Evolutionary conservation across 2,329 filamentous ascomycete species (phyloP).

Genomic region (Lecanoromycetidae sp.): DNA sequence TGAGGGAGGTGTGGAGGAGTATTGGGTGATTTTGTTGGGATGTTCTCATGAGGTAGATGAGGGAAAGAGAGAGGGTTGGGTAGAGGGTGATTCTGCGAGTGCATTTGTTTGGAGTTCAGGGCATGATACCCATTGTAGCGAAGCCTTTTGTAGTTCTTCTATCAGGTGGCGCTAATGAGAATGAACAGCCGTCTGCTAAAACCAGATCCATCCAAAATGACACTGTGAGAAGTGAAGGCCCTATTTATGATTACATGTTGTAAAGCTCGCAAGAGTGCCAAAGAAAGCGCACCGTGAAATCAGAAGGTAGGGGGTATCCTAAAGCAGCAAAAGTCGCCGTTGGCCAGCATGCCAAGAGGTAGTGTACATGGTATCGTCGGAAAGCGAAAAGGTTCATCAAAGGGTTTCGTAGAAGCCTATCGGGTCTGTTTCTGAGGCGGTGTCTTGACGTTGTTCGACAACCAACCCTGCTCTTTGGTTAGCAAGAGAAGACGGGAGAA

Average conservation of each 20-base stretch:
- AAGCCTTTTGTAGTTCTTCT: neutral
- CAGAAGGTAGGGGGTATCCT: slow-evolving; percentile 10
- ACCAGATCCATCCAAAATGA: neutral
- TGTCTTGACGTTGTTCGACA: slow-evolving; percentile 71
- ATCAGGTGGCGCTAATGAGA: neutral
- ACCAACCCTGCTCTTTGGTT: slow-evolving; percentile 45
- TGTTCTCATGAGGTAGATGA: slow-evolving; percentile 4
- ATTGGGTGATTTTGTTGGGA: slow-evolving; percentile 26
- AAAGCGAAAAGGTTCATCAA: neutral
- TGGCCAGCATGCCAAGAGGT: neutral
- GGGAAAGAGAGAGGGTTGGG: slow-evolving; percentile 2
- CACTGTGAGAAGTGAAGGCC: too few species aligned
- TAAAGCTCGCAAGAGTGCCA: too few species aligned
- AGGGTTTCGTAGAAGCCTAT: neutral
- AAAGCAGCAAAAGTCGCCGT: neutral
- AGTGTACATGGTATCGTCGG: slow-evolving; percentile 6
- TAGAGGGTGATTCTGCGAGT: neutral
- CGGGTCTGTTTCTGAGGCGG: slow-evolving; percentile 16
- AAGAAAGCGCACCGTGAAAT: too few species aligned
- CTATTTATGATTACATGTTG: too few species aligned
- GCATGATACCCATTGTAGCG: slow-evolving; percentile 6
- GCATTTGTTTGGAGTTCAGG: neutral
- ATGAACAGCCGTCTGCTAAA: neutral
- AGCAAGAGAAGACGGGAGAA: neutral
- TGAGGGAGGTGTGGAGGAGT: slow-evolving; percentile 14